A percentile compares a stretch with the other conserved stretches of the same genome.
These are phyloP conservation scores for Monosporascus sp. DNA, from an alignment of 2,329 filamentous ascomycete species.

Conservation along the genomic window DNA sequence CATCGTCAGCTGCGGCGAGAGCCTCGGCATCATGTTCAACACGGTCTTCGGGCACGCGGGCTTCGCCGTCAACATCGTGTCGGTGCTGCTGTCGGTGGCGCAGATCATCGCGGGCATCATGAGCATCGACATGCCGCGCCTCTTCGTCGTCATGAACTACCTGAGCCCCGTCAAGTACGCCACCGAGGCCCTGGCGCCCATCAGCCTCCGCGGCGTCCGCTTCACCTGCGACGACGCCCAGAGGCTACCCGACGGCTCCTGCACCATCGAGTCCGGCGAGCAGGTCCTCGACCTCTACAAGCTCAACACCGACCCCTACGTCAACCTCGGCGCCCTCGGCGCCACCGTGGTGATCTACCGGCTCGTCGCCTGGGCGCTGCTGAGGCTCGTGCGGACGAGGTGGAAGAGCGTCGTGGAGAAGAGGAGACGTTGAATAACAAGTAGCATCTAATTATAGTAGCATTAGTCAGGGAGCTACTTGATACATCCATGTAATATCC, in stretches of 20 bases:
- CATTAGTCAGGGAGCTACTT: too few species aligned
- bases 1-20: slow-evolving; percentile 70
- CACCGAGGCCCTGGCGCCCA: slow-evolving; percentile 61
- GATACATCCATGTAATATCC: too few species aligned
- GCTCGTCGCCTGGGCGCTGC: slow-evolving; percentile 53
- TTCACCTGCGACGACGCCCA: slow-evolving; percentile 63
- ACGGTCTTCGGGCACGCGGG: slow-evolving; percentile 70
- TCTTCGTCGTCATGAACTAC: slow-evolving; percentile 66
- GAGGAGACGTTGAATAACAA: slow-evolving; percentile 2
- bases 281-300: slow-evolving; percentile 65
- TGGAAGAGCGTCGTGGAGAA: slow-evolving; percentile 36
- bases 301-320: slow-evolving; percentile 55
- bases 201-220: slow-evolving; percentile 52
- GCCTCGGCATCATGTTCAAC: slow-evolving; percentile 75
- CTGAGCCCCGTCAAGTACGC: slow-evolving; percentile 68
- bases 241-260: slow-evolving; percentile 53
- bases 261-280: slow-evolving; percentile 61
- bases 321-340: slow-evolving; percentile 59
- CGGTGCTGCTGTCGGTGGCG: slow-evolving; percentile 63
- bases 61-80: slow-evolving; percentile 70
- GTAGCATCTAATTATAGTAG: too few species aligned
- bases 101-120: slow-evolving; percentile 69
- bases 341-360: slow-evolving; percentile 62
- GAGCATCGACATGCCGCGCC: slow-evolving; percentile 61
- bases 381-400: slow-evolving; percentile 50